phyloP scores from a whole-genome alignment of 2,329 filamentous ascomycete species.

The Ceratocystis huliohia region DNA sequence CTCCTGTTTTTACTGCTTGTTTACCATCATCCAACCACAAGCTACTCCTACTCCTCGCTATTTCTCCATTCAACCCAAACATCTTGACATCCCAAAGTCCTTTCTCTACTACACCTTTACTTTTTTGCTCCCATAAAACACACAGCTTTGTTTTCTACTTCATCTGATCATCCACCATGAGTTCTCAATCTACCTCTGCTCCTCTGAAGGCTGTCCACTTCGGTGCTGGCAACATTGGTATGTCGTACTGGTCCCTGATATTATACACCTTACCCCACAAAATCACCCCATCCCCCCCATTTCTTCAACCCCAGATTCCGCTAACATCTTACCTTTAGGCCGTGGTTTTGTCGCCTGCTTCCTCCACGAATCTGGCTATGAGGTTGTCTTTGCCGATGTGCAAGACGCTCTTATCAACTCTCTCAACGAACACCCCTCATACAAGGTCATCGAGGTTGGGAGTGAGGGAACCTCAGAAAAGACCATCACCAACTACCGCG shows the following conservation, averaged over 20 bases:
- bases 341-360: slow-evolving; percentile 83
- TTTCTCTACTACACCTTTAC: not conserved
- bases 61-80: not conserved
- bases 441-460: slow-evolving; percentile 88
- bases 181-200: slow-evolving; percentile 28
- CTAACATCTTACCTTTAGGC: slow-evolving; percentile 28
- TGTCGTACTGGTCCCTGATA: slow-evolving; percentile 22
- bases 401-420: slow-evolving; percentile 68
- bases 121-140: not conserved
- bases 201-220: slow-evolving; percentile 64
- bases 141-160: slow-evolving; percentile 16
- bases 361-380: slow-evolving; percentile 86
- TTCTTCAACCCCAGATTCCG: not conserved
- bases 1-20: not conserved
- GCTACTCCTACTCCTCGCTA: not conserved
- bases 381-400: slow-evolving; percentile 94
- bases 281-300: too few species aligned
- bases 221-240: slow-evolving; percentile 72
- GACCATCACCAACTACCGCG: slow-evolving; percentile 87
- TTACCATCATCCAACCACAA: slow-evolving; percentile 11
- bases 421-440: slow-evolving; percentile 62
- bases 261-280: not conserved
- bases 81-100: slow-evolving; percentile 19
- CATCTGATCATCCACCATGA: slow-evolving; percentile 19
- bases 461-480: slow-evolving; percentile 67